Evolutionary conservation across 164 flowering plant species (phyloP), one percentile per base, ranked within the genome.

Genomic region (Stephania yunnanensis): DNA sequence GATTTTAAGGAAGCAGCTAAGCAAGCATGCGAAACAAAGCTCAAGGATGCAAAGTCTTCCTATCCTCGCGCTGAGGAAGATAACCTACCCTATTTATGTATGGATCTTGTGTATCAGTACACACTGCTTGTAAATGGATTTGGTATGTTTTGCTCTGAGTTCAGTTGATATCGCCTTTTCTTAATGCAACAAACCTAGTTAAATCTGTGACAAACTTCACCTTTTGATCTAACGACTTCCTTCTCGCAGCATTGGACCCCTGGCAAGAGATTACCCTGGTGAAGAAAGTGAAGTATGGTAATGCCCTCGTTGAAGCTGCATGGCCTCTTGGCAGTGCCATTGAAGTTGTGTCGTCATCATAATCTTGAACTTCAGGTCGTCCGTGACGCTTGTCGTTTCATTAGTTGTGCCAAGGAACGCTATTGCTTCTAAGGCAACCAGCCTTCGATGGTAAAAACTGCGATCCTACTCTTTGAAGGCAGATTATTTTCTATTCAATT

Each of bases 251-350:
- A n/a, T 78, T 94, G 42, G 87, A 89, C 81, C 96, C 92, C 0
- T 83, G 85, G 89, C 95, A 91, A 83, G 82, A 87, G 73, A 89
- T 94, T 48, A 92, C 97, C 68, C 80, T 94, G 87, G 98, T 94
- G 81, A 92, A 92, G 84, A 71, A 89, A 80, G 90, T 92, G 71
- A 72, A 89, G 76, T 92, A 91, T 46, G 80, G 80, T 1, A 81
- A 88, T 78, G 73, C 86, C 29, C 80, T 83, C 30, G 97, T 92
- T 69, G 98, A 94, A 84, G 98, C 98, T 42, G 97, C 98, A 53
- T 94, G 98, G 97, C 98, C 98, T 44, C 75, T 92, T 63, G 97
- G 98, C 73, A 94, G 98, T 82, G 97, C 98, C 72, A 91, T 94
- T 63, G 98, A 94, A 82, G 95, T 83, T 22, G 89, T 86, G 0